A percentile compares a stretch with the other conserved stretches of the same genome.
Conservation (phyloP, 768 basidiomycete genomes). For the Suillus cothurnatus region DNA sequence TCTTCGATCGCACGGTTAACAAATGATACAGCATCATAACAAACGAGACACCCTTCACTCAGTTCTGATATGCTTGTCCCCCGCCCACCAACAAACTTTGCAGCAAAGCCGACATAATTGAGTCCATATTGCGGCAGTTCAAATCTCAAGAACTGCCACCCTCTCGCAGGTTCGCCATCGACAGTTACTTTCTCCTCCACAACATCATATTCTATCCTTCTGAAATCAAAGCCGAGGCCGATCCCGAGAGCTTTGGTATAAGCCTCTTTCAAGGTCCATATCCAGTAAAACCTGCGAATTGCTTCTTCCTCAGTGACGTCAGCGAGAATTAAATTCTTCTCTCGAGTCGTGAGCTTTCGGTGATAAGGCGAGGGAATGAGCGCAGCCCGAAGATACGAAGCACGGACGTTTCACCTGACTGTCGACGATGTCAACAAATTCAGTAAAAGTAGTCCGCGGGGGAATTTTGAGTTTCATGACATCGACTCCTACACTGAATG, state of each 20-base stretch:
- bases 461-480: conserved; percentile 79
- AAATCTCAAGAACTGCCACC: conserved; percentile 74
- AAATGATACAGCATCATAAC: conserved; percentile 50
- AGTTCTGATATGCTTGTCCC: conserved; percentile 33
- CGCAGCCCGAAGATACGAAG: not conserved
- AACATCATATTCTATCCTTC: conserved; percentile 71
- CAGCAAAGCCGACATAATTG: conserved; percentile 68
- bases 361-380: conserved; percentile 15
- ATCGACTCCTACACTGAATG: conserved; percentile 68
- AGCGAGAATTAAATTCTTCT: conserved; percentile 35
- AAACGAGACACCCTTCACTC: conserved; percentile 43
- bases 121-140: conserved; percentile 49
- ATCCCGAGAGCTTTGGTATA: conserved; percentile 87
- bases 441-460: conserved; percentile 51
- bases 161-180: conserved; percentile 55
- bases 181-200: conserved; percentile 52
- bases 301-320: conserved; percentile 50
- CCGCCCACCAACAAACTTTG: conserved; percentile 55
- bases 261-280: conserved; percentile 92
- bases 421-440: conserved; percentile 64
- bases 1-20: conserved; percentile 48
- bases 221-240: conserved; percentile 83
- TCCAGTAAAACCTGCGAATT: conserved; percentile 70
- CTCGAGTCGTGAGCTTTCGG: conserved; percentile 43
- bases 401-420: conserved; percentile 54